phyloP scores from a whole-genome alignment of 2,329 filamentous ascomycete species.

The Fusarium cyanostomum region DNA sequence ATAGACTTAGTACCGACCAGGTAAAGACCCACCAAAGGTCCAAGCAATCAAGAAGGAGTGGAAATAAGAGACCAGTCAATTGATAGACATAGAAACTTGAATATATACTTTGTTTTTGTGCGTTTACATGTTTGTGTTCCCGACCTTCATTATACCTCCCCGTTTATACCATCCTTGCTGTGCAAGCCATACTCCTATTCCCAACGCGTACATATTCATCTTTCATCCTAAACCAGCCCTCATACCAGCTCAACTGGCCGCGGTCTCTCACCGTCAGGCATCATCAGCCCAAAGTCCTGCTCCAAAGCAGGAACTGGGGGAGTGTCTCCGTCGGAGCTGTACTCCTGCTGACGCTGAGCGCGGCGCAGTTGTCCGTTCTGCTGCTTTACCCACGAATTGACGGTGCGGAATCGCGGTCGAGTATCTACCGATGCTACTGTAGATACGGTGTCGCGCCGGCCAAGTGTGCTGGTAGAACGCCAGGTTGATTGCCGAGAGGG shows the following conservation, averaged over 20 bases:
- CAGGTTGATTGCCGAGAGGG: constrained; percentile 26
- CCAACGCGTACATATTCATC: constrained; percentile 2
- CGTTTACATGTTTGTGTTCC: not conserved
- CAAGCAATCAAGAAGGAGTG: not conserved
- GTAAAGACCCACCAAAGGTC: not conserved
- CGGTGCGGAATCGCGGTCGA: constrained; percentile 64
- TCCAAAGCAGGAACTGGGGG: constrained; percentile 56
- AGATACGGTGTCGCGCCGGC: constrained; percentile 60
- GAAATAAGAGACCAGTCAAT: constrained; percentile 9
- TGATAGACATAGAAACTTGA: constrained; percentile 34
- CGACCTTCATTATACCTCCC: not conserved
- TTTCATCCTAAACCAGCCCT: not conserved
- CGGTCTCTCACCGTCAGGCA: constrained; percentile 59
- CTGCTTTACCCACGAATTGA: constrained; percentile 73
- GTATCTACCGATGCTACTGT: constrained; percentile 63
- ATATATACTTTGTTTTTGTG: constrained; percentile 27
- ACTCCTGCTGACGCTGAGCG: constrained; percentile 51
- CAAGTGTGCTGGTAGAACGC: constrained; percentile 26
- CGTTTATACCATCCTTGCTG: constrained; percentile 13
- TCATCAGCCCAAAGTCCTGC: constrained; percentile 61
- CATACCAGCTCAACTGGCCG: constrained; percentile 50
- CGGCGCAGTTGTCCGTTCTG: constrained; percentile 65
- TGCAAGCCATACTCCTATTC: constrained; percentile 22
- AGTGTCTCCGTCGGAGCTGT: constrained; percentile 39
- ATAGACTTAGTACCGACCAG: constrained; percentile 9